Evolutionary conservation across 768 basidiomycete genomes (phyloP).

Genomic region (Phlegmacium glaucopus): DNA sequence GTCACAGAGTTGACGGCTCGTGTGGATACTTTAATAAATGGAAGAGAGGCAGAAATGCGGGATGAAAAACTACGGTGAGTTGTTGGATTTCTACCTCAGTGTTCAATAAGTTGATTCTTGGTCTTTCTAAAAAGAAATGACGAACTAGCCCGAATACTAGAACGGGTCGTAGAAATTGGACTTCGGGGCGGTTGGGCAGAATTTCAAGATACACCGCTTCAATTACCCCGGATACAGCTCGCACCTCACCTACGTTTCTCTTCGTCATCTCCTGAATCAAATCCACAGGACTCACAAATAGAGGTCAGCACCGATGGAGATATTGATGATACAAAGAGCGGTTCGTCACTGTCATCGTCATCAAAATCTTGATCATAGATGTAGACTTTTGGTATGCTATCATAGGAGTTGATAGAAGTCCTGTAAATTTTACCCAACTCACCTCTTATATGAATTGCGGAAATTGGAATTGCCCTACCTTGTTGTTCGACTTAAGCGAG

Average conservation of each 20-base stretch:
- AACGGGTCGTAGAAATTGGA: slow-evolving; percentile 68
- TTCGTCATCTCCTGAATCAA: neutral
- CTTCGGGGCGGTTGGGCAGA: slow-evolving; percentile 62
- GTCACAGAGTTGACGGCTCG: slow-evolving; percentile 44
- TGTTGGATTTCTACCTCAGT: slow-evolving; percentile 5
- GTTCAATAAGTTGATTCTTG: slow-evolving; percentile 1
- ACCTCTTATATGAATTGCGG: too few relatives aligned
- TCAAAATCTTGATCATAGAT: too few relatives aligned
- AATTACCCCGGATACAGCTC: slow-evolving; percentile 39
- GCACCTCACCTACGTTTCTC: slow-evolving; percentile 11
- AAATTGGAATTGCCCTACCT: too few relatives aligned
- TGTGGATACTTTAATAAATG: slow-evolving; percentile 35
- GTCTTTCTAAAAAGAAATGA: slow-evolving; percentile 45
- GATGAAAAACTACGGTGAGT: slow-evolving; percentile 46
- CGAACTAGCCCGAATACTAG: slow-evolving; percentile 61
- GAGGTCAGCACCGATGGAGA: too few relatives aligned
- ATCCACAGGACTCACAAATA: too few relatives aligned
- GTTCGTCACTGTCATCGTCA: too few relatives aligned
- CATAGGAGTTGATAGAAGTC: too few relatives aligned
- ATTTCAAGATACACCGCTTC: slow-evolving; percentile 57
- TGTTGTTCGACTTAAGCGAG: too few relatives aligned
- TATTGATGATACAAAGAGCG: too few relatives aligned
- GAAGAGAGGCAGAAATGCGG: slow-evolving; percentile 41
- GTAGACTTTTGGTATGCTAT: too few relatives aligned
- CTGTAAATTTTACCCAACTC: too few relatives aligned